Evolutionary conservation across 192 early-diverging fungal genomes (phyloP).

Genomic region (Dispira simplex): DNA sequence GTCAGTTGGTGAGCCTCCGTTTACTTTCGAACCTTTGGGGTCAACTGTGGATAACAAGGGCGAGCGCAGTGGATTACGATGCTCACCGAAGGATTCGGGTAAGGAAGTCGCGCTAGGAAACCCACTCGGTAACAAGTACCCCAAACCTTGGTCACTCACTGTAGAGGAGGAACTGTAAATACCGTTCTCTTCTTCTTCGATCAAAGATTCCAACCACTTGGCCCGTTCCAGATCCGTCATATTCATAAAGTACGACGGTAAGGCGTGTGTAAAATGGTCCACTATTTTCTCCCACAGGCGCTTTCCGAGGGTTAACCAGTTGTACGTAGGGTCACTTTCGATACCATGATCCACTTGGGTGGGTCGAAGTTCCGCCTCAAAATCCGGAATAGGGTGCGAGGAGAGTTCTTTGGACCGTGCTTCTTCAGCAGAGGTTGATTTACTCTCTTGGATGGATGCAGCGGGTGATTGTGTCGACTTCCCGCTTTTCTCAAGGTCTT

Average conservation of each 20-base stretch:
- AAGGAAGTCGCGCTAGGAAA: not conserved
- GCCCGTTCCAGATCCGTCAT: conserved; percentile 10
- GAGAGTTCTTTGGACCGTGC: not conserved
- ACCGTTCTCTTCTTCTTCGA: conserved; percentile 4
- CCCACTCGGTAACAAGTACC: not conserved
- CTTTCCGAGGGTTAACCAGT: not conserved
- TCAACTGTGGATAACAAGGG: not conserved
- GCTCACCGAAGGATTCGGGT: not conserved
- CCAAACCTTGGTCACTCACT: not conserved
- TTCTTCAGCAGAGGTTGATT: not conserved
- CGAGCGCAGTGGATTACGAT: not conserved
- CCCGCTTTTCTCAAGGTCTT: not conserved
- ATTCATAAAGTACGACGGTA: conserved; percentile 9
- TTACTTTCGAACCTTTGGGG: too few relatives aligned
- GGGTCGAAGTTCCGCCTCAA: conserved; percentile 1
- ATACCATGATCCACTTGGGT: conserved; percentile 3
- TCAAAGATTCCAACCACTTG: conserved; percentile 1
- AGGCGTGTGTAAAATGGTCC: conserved; percentile 8
- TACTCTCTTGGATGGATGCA: not conserved
- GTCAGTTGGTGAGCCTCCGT: too few relatives aligned
- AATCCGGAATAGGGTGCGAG: not conserved
- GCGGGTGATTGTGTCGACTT: not conserved
- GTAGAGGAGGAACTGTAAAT: not conserved
- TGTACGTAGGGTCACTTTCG: not conserved
- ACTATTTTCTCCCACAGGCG: conserved; percentile 3